Percentiles rank a stretch among this genome's conserved stretches.
phyloP scores from a whole-genome alignment of 2,329 filamentous ascomycete genomes.

The Scytalidium lignicola region DNA sequence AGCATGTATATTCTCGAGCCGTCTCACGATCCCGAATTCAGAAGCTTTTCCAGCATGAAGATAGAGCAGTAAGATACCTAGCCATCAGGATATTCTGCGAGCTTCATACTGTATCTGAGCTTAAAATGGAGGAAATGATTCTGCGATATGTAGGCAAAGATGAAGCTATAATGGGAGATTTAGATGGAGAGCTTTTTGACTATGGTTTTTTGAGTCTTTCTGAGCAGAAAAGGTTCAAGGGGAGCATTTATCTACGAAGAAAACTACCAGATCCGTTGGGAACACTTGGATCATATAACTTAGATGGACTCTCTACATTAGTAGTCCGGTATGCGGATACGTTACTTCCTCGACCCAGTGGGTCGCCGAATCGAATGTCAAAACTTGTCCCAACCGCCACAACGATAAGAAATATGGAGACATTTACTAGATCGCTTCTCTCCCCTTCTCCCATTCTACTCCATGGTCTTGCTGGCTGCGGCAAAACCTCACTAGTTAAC shows the following conservation, averaged over 20 bases:
- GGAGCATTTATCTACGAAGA: constrained; percentile 11
- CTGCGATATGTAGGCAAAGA: constrained; percentile 56
- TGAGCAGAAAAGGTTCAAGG: constrained; percentile 38
- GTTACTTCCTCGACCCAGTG: constrained; percentile 60
- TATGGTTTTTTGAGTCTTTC: constrained; percentile 66
- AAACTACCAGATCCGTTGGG: neutral
- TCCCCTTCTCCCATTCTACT: constrained; percentile 69
- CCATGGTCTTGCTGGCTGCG: constrained; percentile 76
- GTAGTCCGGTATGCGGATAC: constrained; percentile 62
- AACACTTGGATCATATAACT: constrained; percentile 7
- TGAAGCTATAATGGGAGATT: constrained; percentile 59
- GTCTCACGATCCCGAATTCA: constrained; percentile 65
- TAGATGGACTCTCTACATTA: constrained; percentile 49
- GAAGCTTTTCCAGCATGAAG: constrained; percentile 57
- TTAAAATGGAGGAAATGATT: constrained; percentile 68
- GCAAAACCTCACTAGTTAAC: constrained; percentile 83
- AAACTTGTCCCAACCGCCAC: constrained; percentile 66
- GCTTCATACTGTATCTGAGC: constrained; percentile 74
- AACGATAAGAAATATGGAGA: constrained; percentile 65
- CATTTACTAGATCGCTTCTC: constrained; percentile 63
- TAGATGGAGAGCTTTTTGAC: constrained; percentile 73
- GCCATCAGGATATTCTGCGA: constrained; percentile 77
- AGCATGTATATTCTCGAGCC: constrained; percentile 58
- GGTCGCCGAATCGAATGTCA: constrained; percentile 40
- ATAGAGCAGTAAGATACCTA: constrained; percentile 66